Base-by-base conservation (phyloP, 352 stramenopile species). In the Globisporangium perplexum region DNA sequence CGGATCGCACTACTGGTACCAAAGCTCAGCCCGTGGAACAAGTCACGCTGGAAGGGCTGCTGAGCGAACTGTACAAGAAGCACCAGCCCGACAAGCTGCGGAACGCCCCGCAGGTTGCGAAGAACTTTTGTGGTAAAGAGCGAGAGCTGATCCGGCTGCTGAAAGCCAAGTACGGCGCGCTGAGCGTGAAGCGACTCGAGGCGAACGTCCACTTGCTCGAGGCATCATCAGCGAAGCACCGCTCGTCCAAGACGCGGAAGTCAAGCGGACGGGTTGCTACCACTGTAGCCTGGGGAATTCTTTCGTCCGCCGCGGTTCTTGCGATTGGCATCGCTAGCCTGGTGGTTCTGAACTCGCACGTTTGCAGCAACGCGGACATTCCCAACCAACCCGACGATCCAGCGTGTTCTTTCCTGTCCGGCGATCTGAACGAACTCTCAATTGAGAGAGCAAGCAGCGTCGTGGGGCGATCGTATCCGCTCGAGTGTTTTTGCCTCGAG, bases 41-140 rank as follows among this genome's bases (percentile, higher is more conserved):
- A 15, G 24, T 84, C 23, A 87, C 75, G 1, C 49, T 93, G 38
- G 71, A 87, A 38, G 58, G 23, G 10, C 52, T 90, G 22, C 59
- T 93, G 28, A 77, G 61, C 22, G 76, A 89, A 18, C 60, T 93
- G 41, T 93, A 90, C 65, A 71, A 69, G 35, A 85, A 82, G 28
- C 83, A 93, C 44, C 79, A 93, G 50, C 83, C 79, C 1, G 78
- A 90, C 50, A 81, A 86, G 42, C 46, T 90, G 14, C 77, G 78
- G 56, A 88, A 85, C n/a, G 77, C 83, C 0, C 28, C 60, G 12
- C 56, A 69, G 10, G 67, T 93, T 18, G 78, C 76, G 12, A 72
- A 71, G 10, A 45, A 86, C 49, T 93, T 80, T 28, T 56, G 65
- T 0, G 83, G 83, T 15, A 86, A 82, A 44, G 83, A 93, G 47